Evolutionary conservation across 164 flowering plant species (phyloP).

Genomic region (Tetrastigma voinierianum): DNA sequence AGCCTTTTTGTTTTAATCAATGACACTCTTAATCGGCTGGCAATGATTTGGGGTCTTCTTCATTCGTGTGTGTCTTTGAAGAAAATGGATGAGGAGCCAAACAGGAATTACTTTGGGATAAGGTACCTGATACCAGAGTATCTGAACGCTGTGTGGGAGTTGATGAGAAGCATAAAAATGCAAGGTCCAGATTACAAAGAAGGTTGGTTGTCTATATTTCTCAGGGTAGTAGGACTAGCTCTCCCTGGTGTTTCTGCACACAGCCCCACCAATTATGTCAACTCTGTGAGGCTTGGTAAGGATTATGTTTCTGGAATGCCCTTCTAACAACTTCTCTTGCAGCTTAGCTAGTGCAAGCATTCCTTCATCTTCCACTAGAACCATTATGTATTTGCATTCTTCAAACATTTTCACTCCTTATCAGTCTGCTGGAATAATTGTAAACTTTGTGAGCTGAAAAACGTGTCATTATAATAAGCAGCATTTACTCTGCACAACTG

Average conservation of each 20-base stretch:
- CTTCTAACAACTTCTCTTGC: conserved; percentile 7
- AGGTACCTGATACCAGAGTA: conserved; percentile 35
- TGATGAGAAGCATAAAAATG: conserved; percentile 45
- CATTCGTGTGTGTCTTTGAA: conserved; percentile 17
- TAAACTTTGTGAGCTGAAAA: no score
- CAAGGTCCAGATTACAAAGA: conserved; percentile 59
- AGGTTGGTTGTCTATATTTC: conserved; percentile 46
- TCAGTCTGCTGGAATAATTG: no score
- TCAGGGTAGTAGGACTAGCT: conserved; percentile 50
- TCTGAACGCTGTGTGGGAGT: conserved; percentile 68
- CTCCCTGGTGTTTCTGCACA: conserved; percentile 73
- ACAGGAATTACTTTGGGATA: conserved; percentile 48
- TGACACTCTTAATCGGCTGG: not conserved
- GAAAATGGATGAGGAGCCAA: conserved; percentile 67
- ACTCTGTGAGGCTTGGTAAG: conserved; percentile 61
- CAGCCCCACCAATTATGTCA: conserved; percentile 54
- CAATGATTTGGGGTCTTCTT: not conserved
- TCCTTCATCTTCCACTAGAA: no score
- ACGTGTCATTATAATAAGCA: no score
- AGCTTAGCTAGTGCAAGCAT: no score
- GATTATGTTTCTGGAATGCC: conserved; percentile 23
- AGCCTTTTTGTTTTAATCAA: conserved; percentile 1
- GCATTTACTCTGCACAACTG: no score
- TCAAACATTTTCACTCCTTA: no score
- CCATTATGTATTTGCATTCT: no score